Base-by-base conservation (phyloP, 768 basidiomycete genomes). In the Russula earlei region DNA sequence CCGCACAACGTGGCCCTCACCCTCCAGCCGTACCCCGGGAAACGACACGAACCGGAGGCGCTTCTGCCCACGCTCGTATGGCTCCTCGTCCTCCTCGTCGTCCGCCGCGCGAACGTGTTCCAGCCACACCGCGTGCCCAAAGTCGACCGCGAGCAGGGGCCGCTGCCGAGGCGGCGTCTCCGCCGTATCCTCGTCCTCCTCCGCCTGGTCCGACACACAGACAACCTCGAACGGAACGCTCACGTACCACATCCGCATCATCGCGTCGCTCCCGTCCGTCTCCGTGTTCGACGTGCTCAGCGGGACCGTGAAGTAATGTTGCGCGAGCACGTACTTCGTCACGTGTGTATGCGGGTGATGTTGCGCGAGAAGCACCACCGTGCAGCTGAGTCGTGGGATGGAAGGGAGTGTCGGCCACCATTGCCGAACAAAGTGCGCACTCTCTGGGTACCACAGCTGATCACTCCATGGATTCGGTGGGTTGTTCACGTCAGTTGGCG, bases 101-200 rank as follows among this genome's bases (percentile, higher is more conserved):
- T 54, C 60, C 37, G 57, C 63, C 70, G 49, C 50, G 62, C 69
- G 72, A 60, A 61, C 65, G 63, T 82, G 80, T 64, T 87, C 85
- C 45, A 93, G 80, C 80, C 89, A 87, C 34, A 89, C 84, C 17
- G 91, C 86, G 63, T 91, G 89, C 40, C 88, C 87, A 70, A 93
- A 94, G 65, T 93, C 82, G 7, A 92, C 84, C 0, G 85, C 85
- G n/a, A 87, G 80, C 14, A 87, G 74, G 22, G 85, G 85, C 3
- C 85, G 74, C 19, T 82, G 81, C 4, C 81, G 73, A 29, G 61
- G 49, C 52, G 37, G 55, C 11, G 46, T 45, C 1, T 70, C 74
- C 1, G 70, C 74, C 25, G 69, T 69, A 15, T 72, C 71, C 9
- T 76, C 76, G 15, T 73, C 74, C 12, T 67, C 64, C 12, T 68